A percentile compares a stretch with the other conserved stretches of the same genome.
Evolutionary conservation across 176 grass and related monocot species (phyloP).

Genomic region (Metroxylon sagu): DNA sequence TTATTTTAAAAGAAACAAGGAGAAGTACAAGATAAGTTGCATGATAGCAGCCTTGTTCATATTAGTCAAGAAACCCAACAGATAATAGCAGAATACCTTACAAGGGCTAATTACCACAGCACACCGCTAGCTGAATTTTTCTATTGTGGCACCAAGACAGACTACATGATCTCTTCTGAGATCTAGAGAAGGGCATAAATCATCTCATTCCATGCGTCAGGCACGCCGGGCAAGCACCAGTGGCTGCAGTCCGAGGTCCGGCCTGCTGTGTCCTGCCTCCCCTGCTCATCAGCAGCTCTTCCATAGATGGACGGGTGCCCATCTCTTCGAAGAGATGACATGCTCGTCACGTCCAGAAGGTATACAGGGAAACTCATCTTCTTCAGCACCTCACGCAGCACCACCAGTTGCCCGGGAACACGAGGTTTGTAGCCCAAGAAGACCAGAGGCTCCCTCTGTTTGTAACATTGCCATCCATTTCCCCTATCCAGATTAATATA

Average conservation of each 20-base stretch:
- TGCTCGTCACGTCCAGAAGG: slow-evolving; percentile 34
- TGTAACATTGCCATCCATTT: slow-evolving; percentile 41
- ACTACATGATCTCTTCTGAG: too few species aligned
- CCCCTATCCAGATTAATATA: slow-evolving; percentile 4
- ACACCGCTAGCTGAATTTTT: too few species aligned
- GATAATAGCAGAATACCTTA: too few species aligned
- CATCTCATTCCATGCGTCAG: slow-evolving; percentile 45
- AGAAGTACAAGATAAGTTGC: too few species aligned
- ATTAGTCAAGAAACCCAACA: too few species aligned
- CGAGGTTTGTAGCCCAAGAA: slow-evolving; percentile 1
- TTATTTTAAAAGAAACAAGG: too few species aligned
- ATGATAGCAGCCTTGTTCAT: too few species aligned
- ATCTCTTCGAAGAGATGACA: slow-evolving; percentile 29
- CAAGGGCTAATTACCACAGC: too few species aligned
- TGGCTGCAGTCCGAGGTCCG: slow-evolving; percentile 29
- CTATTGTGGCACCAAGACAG: too few species aligned
- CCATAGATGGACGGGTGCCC: slow-evolving; percentile 38
- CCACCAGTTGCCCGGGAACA: slow-evolving; percentile 23
- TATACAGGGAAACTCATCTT: slow-evolving; percentile 43
- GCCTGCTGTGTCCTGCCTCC: background rate
- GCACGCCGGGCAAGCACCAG: slow-evolving; percentile 43
- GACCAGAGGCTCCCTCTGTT: slow-evolving; percentile 14
- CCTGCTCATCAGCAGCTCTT: background rate
- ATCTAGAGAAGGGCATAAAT: slow-evolving; percentile 28
- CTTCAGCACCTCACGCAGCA: slow-evolving; percentile 29